Evolutionary conservation across 1,284 basidiomycete genomes (phyloP), one percentile per base, ranked within the genome.

Genomic region (Schizopora paradoxa): DNA sequence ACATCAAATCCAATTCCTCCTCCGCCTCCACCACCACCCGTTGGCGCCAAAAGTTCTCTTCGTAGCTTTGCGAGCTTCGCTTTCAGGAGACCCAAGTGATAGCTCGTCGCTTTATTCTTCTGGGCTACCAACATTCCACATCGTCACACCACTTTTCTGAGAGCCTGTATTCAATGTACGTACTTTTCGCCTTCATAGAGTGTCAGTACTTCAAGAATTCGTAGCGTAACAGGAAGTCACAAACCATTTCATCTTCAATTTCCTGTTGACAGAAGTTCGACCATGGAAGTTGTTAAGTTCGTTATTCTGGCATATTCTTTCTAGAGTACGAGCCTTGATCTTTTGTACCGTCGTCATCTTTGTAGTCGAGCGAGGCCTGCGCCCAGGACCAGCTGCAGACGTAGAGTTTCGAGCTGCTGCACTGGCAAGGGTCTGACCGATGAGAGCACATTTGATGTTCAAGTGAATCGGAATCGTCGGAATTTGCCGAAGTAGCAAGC

Each of bases 31-130:
- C 90, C 77, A 29, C 84, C 81, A 22, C 77, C 68, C 2, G 84
- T 70, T 1, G 91, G 86, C 3, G 82, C 74, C 58, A 99, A 91
- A 45, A 99, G 82, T 62, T 99, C 96, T 49, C 96, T 79, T 54
- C 92, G 79, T 39, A 99, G 83, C 66, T 99, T 99, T 42, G 96
- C 96, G 41, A 99, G 83, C 68, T 99, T 99, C 51, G 96, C 94
- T 68, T 97, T 98, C 62, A 98, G 82, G 68, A 97, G 92, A 47
- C 95, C 95, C 52, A 96, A 68, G 69, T 97, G 94, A 67, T 94
- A 96, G 69, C 87, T 86, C 54, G 86, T 89, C 66, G 85, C 85
- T 82, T 99, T 99, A 70, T 99, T 98, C 73, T 95, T 96, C 77
- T 97, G 88, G 57, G 91, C 91, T 83, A 61, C 40, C 53, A 52